phyloP scores from a whole-genome alignment of 768 basidiomycete genomes.

The Tulasnella sp. region DNA sequence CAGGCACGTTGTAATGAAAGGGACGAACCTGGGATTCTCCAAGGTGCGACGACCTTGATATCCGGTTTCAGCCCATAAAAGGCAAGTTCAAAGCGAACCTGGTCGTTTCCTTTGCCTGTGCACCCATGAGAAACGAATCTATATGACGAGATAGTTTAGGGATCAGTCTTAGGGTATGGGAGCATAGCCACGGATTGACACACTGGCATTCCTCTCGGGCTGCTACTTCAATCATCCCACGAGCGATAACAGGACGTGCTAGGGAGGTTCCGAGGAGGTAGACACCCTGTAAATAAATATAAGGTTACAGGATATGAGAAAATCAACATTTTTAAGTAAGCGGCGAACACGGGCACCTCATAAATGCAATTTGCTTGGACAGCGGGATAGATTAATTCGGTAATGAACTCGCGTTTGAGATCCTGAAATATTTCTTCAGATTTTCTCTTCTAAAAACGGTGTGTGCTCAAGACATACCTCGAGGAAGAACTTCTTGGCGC shows the following conservation, averaged over 20 bases:
- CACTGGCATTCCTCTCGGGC: slow-evolving; percentile 91
- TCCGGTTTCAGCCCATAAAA: slow-evolving; percentile 98
- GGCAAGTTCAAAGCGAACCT: slow-evolving; percentile 97
- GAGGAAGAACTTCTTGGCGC: slow-evolving; percentile 93
- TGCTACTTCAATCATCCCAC: slow-evolving; percentile 93
- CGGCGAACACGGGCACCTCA: too few species aligned
- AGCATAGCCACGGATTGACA: slow-evolving; percentile 26
- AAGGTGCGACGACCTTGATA: slow-evolving; percentile 98
- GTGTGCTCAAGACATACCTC: slow-evolving; percentile 37
- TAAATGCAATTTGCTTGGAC: slow-evolving; percentile 98
- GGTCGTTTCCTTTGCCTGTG: slow-evolving; percentile 99
- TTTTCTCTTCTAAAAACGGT: background rate
- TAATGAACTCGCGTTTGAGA: slow-evolving; percentile 86
- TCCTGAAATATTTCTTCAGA: slow-evolving; percentile 41
- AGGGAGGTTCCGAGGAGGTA: slow-evolving; percentile 97
- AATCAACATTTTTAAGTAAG: too few species aligned
- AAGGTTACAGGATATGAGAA: background rate
- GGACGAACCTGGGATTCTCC: slow-evolving; percentile 77
- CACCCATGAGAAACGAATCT: slow-evolving; percentile 97
- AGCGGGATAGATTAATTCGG: slow-evolving; percentile 93
- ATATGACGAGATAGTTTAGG: background rate
- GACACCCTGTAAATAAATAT: slow-evolving; percentile 46
- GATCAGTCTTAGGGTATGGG: background rate
- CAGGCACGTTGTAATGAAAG: background rate
- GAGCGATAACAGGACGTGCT: slow-evolving; percentile 95